Evolutionary conservation across 2,329 filamentous ascomycete genomes (phyloP).

Genomic region (Fusarium sp.): DNA sequence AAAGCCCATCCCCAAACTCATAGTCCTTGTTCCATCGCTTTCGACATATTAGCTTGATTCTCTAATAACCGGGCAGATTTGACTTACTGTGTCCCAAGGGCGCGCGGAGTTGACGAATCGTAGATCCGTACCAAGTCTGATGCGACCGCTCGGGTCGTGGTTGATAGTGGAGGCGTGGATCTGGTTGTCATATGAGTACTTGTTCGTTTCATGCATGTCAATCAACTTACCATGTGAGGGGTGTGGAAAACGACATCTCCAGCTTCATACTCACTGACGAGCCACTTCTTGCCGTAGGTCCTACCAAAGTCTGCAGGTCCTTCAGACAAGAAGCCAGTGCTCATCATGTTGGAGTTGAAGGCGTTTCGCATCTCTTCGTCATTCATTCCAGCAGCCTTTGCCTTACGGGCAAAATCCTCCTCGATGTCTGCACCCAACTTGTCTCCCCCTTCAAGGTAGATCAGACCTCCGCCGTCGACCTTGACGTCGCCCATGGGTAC

Average conservation of each 20-base stretch:
- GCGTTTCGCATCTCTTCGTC: constrained; percentile 65
- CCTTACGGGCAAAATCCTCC: constrained; percentile 60
- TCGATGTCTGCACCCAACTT: constrained; percentile 63
- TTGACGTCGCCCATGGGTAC: constrained; percentile 67
- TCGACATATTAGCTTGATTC: background rate
- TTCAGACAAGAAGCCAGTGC: constrained; percentile 65
- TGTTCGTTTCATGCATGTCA: background rate
- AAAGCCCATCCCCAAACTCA: background rate
- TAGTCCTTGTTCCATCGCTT: constrained; percentile 1
- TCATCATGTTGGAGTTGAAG: constrained; percentile 72
- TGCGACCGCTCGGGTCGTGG: constrained; percentile 45
- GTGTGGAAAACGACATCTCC: constrained; percentile 57
- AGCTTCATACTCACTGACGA: constrained; percentile 56
- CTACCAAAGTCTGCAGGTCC: constrained; percentile 55
- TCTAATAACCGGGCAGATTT: too few relatives aligned
- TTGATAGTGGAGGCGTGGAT: constrained; percentile 71
- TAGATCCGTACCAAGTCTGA: background rate
- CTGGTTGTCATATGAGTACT: constrained; percentile 44
- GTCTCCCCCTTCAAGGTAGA: constrained; percentile 64
- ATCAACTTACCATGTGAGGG: constrained; percentile 47
- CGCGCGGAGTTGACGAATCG: background rate
- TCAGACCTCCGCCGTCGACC: constrained; percentile 67
- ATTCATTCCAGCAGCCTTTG: constrained; percentile 61
- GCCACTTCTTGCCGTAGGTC: constrained; percentile 49
- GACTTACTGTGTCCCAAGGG: background rate